Conservation (phyloP, 2,329 filamentous ascomycete species). For the Monilinia laxa region DNA sequence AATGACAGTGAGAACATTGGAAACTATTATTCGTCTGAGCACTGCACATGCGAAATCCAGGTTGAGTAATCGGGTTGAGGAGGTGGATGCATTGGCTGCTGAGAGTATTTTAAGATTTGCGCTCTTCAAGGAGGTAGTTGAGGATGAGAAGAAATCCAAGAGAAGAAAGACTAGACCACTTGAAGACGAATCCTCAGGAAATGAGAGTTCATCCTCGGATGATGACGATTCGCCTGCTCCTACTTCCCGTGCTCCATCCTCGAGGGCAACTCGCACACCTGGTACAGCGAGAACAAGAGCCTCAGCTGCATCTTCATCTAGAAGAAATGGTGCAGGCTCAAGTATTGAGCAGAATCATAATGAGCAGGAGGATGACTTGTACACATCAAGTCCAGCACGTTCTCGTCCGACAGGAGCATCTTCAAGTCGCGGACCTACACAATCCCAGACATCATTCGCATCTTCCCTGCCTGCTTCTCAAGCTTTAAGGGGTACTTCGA, state of each 20-base stretch:
- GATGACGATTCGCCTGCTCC: constrained; percentile 35
- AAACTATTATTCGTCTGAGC: constrained; percentile 96
- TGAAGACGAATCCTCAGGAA: constrained; percentile 58
- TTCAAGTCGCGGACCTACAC: constrained; percentile 24
- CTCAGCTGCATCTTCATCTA: constrained; percentile 24
- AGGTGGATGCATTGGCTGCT: constrained; percentile 82
- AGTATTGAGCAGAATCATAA: constrained; percentile 25
- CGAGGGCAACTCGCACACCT: constrained; percentile 40
- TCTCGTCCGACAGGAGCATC: constrained; percentile 27
- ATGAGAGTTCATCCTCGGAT: constrained; percentile 54
- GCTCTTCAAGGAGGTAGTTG: constrained; percentile 91
- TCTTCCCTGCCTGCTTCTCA: constrained; percentile 43
- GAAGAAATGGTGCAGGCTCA: constrained; percentile 35
- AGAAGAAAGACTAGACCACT: constrained; percentile 67
- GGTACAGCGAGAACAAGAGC: constrained; percentile 40
- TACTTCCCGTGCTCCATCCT: constrained; percentile 32
- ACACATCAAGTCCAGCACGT: constrained; percentile 39
- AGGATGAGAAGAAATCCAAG: constrained; percentile 77
- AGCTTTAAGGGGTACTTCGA: constrained; percentile 36
- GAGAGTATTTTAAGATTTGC: constrained; percentile 91
- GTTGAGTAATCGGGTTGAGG: constrained; percentile 83
- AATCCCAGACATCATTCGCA: constrained; percentile 44
- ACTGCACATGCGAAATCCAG: constrained; percentile 94
- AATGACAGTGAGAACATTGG: constrained; percentile 93
- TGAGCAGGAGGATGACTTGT: constrained; percentile 46